Evolutionary conservation across 2,329 filamentous ascomycete genomes (phyloP).

Genomic region (Nannizzia gypsea): DNA sequence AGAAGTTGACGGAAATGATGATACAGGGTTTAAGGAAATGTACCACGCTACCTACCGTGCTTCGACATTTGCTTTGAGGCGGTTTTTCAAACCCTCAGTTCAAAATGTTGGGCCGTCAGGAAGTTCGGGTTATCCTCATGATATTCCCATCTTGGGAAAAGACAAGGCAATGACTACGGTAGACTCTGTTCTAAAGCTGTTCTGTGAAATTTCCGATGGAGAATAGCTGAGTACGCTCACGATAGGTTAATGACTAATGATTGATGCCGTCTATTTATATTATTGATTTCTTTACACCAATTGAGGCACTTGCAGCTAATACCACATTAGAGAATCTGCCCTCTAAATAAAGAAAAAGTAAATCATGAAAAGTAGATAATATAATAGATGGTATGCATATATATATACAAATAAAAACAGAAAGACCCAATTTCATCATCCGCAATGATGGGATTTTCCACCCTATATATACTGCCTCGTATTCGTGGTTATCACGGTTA

Average conservation of each 20-base stretch:
- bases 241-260: background rate
- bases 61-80: slow-evolving; percentile 32
- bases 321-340: too few species aligned
- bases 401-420: too few species aligned
- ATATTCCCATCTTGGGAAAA: slow-evolving; percentile 23
- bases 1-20: slow-evolving; percentile 20
- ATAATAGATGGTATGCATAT: too few species aligned
- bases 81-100: slow-evolving; percentile 24
- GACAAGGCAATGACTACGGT: slow-evolving; percentile 32
- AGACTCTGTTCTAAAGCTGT: slow-evolving; percentile 31
- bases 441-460: too few species aligned
- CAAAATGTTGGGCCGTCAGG: background rate
- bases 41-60: slow-evolving; percentile 36
- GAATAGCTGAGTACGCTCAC: background rate
- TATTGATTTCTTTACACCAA: background rate
- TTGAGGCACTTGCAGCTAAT: too few species aligned
- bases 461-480: too few species aligned
- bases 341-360: too few species aligned
- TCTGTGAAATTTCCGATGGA: slow-evolving; percentile 25
- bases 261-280: background rate
- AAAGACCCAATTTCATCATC: too few species aligned
- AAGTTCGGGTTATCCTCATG: slow-evolving; percentile 9
- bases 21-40: slow-evolving; percentile 33
- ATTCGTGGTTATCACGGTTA: too few species aligned
- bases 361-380: too few species aligned